These are phyloP conservation scores for Lichina pygmaea DNA, from an alignment of 495 filamentous ascomycete species.

Conservation along the genomic window DNA sequence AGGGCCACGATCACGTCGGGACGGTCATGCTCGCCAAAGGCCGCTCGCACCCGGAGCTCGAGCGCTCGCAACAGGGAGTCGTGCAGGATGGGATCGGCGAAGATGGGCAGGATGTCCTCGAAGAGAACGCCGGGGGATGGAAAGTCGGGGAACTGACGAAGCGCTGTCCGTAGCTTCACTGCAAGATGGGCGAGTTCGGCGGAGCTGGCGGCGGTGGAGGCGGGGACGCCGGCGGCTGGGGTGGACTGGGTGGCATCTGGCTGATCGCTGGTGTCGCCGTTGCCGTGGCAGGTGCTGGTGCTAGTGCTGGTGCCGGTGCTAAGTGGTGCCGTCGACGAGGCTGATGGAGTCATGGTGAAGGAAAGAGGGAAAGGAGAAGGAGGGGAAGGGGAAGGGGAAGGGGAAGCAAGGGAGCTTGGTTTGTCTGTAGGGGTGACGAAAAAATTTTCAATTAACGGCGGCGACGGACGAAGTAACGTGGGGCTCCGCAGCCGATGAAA, in stretches of 20 bases:
- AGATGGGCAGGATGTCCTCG: slow-evolving; percentile 95
- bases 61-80: slow-evolving; percentile 56
- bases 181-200: slow-evolving; percentile 85
- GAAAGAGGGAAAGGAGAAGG: not conserved
- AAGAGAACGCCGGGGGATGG: slow-evolving; percentile 85
- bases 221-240: slow-evolving; percentile 21
- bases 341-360: slow-evolving; percentile 7
- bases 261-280: not conserved
- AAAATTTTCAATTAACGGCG: no score
- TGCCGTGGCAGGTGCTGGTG: slow-evolving; percentile 1
- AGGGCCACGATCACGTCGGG: slow-evolving; percentile 81
- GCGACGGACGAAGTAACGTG: no score
- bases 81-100: slow-evolving; percentile 55
- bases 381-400: not conserved
- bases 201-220: slow-evolving; percentile 36
- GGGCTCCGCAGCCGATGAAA: no score
- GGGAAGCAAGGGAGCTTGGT: not conserved
- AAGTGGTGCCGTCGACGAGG: slow-evolving; percentile 4
- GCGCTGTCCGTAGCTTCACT: slow-evolving; percentile 35
- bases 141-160: slow-evolving; percentile 76
- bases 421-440: no score
- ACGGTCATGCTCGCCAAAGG: slow-evolving; percentile 19
- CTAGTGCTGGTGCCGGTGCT: slow-evolving; percentile 5
- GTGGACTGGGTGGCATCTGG: slow-evolving; percentile 13
- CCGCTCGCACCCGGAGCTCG: slow-evolving; percentile 47